phyloP scores from a whole-genome alignment of 352 stramenopile species.

The Pythium angustatum region DNA sequence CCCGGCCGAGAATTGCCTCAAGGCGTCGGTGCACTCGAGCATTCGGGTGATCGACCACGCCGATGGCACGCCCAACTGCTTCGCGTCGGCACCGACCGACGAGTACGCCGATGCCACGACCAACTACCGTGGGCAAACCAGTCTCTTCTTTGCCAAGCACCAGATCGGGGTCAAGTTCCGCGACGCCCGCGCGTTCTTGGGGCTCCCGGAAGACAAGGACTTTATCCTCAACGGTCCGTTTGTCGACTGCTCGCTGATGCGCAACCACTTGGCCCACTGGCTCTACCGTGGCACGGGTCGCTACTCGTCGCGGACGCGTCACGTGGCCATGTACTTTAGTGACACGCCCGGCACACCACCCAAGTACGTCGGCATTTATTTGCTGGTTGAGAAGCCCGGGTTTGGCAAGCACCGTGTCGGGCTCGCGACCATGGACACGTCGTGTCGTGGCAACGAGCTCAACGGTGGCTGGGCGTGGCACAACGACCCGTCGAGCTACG shows the following conservation, averaged over 20 bases:
- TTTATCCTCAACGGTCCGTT: slow-evolving; percentile 81
- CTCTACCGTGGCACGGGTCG: slow-evolving; percentile 66
- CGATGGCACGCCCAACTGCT: slow-evolving; percentile 58
- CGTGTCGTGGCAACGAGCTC: slow-evolving; percentile 49
- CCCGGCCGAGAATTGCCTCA: slow-evolving; percentile 68
- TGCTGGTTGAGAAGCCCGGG: slow-evolving; percentile 74
- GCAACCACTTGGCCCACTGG: slow-evolving; percentile 83
- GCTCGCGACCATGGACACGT: slow-evolving; percentile 49
- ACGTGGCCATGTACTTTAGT: slow-evolving; percentile 72
- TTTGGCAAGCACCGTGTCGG: slow-evolving; percentile 73
- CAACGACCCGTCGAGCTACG: slow-evolving; percentile 68
- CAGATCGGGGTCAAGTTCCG: slow-evolving; percentile 73
- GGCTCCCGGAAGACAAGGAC: slow-evolving; percentile 58
- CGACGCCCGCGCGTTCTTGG: slow-evolving; percentile 44
- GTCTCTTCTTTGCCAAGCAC: slow-evolving; percentile 79
- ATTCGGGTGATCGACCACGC: slow-evolving; percentile 68
- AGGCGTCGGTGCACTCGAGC: slow-evolving; percentile 45
- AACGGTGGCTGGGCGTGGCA: slow-evolving; percentile 79
- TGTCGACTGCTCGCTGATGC: slow-evolving; percentile 66
- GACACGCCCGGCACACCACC: slow-evolving; percentile 27
- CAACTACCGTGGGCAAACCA: slow-evolving; percentile 80
- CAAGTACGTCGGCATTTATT: slow-evolving; percentile 67
- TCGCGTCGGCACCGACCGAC: slow-evolving; percentile 41
- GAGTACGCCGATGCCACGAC: slow-evolving; percentile 51
- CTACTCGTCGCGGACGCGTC: slow-evolving; percentile 65